Percentiles rank a stretch among this genome's conserved stretches.
Evolutionary conservation across 495 filamentous ascomycete genomes (phyloP).

Genomic region (Rhypophila decipiens): DNA sequence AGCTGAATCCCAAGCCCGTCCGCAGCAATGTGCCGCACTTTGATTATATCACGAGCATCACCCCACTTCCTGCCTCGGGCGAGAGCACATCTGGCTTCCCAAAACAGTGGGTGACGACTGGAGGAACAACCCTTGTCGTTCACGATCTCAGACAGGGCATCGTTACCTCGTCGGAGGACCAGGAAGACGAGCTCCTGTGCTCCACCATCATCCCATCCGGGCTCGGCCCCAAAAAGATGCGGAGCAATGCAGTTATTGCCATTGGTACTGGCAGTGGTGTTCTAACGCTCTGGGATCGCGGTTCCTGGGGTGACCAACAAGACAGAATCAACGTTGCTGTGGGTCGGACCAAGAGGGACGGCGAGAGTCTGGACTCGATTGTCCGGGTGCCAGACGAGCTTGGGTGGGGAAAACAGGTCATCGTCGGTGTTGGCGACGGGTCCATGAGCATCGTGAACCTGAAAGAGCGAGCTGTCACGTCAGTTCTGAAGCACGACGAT

Average conservation of each 20-base stretch:
- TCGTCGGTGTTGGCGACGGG: conserved; percentile 72
- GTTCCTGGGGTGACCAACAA: conserved; percentile 90
- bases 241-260: conserved; percentile 67
- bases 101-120: conserved; percentile 90
- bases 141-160: conserved; percentile 81
- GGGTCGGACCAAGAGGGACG: conserved; percentile 50
- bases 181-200: conserved; percentile 86
- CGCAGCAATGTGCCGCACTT: conserved; percentile 80
- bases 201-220: conserved; percentile 66
- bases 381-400: conserved; percentile 58
- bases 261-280: conserved; percentile 76
- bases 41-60: conserved; percentile 88
- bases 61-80: conserved; percentile 68
- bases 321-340: conserved; percentile 71
- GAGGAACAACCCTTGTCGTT: conserved; percentile 80
- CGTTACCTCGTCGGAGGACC: conserved; percentile 79
- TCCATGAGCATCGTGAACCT: conserved; percentile 41
- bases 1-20: conserved; percentile 54
- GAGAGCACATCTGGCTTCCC: conserved; percentile 76
- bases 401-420: conserved; percentile 60
- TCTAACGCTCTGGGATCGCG: conserved; percentile 87
- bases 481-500: conserved; percentile 67
- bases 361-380: conserved; percentile 67
- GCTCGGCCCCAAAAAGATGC: conserved; percentile 48
- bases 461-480: conserved; percentile 31